A percentile compares a stretch with the other conserved stretches of the same genome.
Conservation (phyloP, 129 eudicot species). For the Chrysanthemum lavandulifolium region DNA sequence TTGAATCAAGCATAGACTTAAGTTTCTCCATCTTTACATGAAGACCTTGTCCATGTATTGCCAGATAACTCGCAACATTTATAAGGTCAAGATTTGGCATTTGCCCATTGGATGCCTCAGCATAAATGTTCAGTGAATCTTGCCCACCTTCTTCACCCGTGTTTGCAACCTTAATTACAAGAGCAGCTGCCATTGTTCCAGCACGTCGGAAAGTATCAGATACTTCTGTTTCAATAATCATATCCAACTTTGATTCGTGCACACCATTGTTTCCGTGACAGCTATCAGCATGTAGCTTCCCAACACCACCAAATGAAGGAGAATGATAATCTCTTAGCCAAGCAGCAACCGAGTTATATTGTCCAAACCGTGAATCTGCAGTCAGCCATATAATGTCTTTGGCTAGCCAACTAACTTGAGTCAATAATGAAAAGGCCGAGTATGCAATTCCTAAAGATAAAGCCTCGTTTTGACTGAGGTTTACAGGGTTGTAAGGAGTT, state of each 20-base stretch:
- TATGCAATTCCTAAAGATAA: constrained; percentile 76
- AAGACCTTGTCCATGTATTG: constrained; percentile 82
- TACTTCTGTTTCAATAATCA: constrained; percentile 21
- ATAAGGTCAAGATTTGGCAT: constrained; percentile 98
- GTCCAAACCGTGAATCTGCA: constrained; percentile 86
- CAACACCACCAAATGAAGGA: constrained; percentile 51
- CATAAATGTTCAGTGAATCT: constrained; percentile 72
- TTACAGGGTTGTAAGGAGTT: constrained; percentile 80
- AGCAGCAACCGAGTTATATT: constrained; percentile 68
- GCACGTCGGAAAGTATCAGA: constrained; percentile 67
- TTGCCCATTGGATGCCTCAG: constrained; percentile 98
- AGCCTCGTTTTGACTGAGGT: constrained; percentile 54
- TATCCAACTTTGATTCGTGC: constrained; percentile 20
- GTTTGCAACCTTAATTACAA: constrained; percentile 76
- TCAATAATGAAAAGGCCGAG: constrained; percentile 67
- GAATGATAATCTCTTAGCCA: constrained; percentile 86
- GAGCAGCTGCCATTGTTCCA: constrained; percentile 99
- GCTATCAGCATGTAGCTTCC: constrained; percentile 26
- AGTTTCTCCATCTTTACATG: constrained; percentile 66
- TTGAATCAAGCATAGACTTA: constrained; percentile 57
- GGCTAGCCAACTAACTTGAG: constrained; percentile 88
- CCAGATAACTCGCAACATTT: constrained; percentile 77
- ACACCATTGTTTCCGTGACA: constrained; percentile 39
- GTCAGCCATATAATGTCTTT: constrained; percentile 98
- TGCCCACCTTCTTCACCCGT: constrained; percentile 39